Evolutionary conservation across 1,284 basidiomycete species (phyloP), one percentile per base, ranked within the genome.

Genomic region (Ceratobasidium sp.): DNA sequence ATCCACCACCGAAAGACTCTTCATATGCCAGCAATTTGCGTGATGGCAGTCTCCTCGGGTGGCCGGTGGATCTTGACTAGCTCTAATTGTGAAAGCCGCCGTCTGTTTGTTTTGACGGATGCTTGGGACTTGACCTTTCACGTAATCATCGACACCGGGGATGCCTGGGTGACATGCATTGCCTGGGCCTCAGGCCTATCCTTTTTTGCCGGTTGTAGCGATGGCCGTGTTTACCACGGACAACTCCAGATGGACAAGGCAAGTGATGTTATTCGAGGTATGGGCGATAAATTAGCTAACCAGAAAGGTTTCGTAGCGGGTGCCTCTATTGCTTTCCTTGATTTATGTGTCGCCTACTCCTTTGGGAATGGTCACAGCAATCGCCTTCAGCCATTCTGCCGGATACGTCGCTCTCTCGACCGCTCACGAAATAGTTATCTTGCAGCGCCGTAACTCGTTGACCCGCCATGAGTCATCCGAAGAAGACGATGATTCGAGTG

Each of bases 31-130:
- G 22, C 7, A 7, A n/a, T 54, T 25, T 54, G 51, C 51, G 51
- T n/a, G 22, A 54, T 54, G 51, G 51, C 51, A n/a, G n/a, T 54
- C n/a, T 54, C 51, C 25, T n/a, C 51, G n/a, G 51, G 51, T 54
- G 51, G 51, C 22, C 22, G 22, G 22, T 54, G 19, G 51, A 54
- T 54, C n/a, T 54, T 54, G 22, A 54, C 19, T n/a, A 22, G 51
- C n/a, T 54, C 22, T 6, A 22, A 5, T 25, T 7, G 19, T n/a
- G 3, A n/a, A 54, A 6, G 2, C n/a, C 8, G 51, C n/a, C n/a
- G 51, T 6, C 9, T 54, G n/a, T 25, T 54, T 22, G 51, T 54
- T 54, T 19, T 54, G 22, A 54, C 51, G 7, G 22, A 54, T 9
- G 51, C 22, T 11, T 22, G n/a, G 22, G 22, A 54, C 5, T 11